Percentiles rank a stretch among this genome's conserved stretches.
phyloP scores from a whole-genome alignment of 2,329 filamentous ascomycete genomes.

The Cladosporium cucumerinum region DNA sequence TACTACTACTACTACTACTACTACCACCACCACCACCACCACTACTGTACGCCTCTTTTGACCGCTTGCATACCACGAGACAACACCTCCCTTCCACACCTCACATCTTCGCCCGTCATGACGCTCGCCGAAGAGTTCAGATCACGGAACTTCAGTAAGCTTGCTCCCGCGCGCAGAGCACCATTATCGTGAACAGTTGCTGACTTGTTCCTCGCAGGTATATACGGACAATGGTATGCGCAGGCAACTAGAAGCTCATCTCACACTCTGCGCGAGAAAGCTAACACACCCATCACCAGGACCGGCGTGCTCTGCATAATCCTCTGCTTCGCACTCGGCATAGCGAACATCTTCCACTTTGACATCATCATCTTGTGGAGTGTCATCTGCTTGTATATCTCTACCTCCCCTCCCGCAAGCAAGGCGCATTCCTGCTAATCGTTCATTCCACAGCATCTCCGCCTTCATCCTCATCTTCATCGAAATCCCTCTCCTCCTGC shows the following conservation, averaged over 20 bases:
- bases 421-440: not conserved
- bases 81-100: not conserved
- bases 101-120: conserved; percentile 40
- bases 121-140: conserved; percentile 61
- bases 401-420: not conserved
- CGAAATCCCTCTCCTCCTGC: conserved; percentile 86
- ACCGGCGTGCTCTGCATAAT: conserved; percentile 60
- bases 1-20: not conserved
- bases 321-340: conserved; percentile 64
- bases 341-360: conserved; percentile 66
- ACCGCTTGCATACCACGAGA: not conserved
- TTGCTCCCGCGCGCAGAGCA: not conserved
- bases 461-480: conserved; percentile 52
- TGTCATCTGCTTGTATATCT: conserved; percentile 49
- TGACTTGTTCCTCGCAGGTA: conserved; percentile 47
- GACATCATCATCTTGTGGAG: conserved; percentile 59
- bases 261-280: not conserved
- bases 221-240: conserved; percentile 66
- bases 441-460: conserved; percentile 38
- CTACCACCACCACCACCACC: not conserved
- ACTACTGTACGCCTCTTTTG: not conserved
- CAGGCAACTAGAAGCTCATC: not conserved
- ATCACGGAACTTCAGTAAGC: conserved; percentile 65
- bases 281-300: conserved; percentile 34
- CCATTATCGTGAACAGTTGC: conserved; percentile 6